Conservation (phyloP, 805 yeast genomes). For the Priceomyces medius region DNA sequence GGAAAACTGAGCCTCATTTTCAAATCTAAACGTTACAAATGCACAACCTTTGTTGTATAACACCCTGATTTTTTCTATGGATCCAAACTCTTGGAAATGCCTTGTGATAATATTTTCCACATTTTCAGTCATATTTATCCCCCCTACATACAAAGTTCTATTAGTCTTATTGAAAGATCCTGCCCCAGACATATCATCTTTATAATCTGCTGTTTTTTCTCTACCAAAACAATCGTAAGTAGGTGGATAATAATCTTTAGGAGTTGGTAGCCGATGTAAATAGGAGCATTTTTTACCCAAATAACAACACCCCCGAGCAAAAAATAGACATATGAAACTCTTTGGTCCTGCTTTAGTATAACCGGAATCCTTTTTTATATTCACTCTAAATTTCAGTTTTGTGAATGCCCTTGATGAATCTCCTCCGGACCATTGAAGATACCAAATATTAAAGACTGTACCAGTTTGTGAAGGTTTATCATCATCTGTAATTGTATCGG, state of each 20-base stretch:
- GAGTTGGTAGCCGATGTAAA: slow-evolving; percentile 72
- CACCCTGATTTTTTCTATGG: slow-evolving; percentile 63
- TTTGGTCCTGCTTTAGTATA: slow-evolving; percentile 64
- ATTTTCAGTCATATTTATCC: slow-evolving; percentile 40
- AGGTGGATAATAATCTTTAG: slow-evolving; percentile 55
- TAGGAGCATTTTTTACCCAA: slow-evolving; percentile 75
- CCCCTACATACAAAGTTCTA: slow-evolving; percentile 75
- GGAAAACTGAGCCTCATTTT: slow-evolving; percentile 86
- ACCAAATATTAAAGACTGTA: slow-evolving; percentile 83
- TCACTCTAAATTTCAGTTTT: slow-evolving; percentile 58
- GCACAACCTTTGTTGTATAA: slow-evolving; percentile 67
- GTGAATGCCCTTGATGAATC: slow-evolving; percentile 50
- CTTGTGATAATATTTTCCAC: slow-evolving; percentile 33
- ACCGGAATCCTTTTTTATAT: slow-evolving; percentile 67
- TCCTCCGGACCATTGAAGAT: slow-evolving; percentile 83
- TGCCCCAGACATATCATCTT: slow-evolving; percentile 94
- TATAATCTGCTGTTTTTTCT: slow-evolving; percentile 73
- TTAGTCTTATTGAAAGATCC: slow-evolving; percentile 76
- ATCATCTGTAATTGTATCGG: slow-evolving; percentile 52
- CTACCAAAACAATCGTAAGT: slow-evolving; percentile 91
- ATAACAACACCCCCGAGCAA: slow-evolving; percentile 85
- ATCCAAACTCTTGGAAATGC: slow-evolving; percentile 75
- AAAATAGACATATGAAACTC: slow-evolving; percentile 69
- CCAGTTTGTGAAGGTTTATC: slow-evolving; percentile 80
- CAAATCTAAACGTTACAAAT: slow-evolving; percentile 68